Conservation (phyloP, 345 rosid genomes). For the Physaria fendleri region DNA sequence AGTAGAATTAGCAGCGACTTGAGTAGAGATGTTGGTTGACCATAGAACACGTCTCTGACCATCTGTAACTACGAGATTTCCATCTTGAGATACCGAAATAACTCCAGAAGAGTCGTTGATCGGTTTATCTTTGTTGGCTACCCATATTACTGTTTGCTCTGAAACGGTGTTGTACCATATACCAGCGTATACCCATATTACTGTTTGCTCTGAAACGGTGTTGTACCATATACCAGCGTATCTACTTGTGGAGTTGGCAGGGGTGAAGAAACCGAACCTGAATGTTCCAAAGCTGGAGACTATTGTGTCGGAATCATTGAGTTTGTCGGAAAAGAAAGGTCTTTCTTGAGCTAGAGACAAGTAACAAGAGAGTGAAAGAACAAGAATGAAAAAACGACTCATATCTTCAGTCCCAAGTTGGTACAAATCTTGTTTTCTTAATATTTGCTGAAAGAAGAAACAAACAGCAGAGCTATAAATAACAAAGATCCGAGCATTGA, state of each 20-base stretch:
- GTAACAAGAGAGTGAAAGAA: slow-evolving; percentile 1
- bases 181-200: slow-evolving; percentile 51
- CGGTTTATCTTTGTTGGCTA: slow-evolving; percentile 47
- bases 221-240: slow-evolving; percentile 55
- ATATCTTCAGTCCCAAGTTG: slow-evolving; percentile 1
- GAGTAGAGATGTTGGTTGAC: slow-evolving; percentile 41
- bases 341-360: slow-evolving; percentile 16
- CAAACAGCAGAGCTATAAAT: not conserved
- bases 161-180: slow-evolving; percentile 39
- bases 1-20: slow-evolving; percentile 4
- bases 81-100: slow-evolving; percentile 34
- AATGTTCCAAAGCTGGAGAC: slow-evolving; percentile 31
- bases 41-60: slow-evolving; percentile 36
- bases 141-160: slow-evolving; percentile 37
- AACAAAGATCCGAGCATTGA: not conserved
- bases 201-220: slow-evolving; percentile 7
- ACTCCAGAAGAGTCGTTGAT: slow-evolving; percentile 39
- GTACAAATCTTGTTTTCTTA: not conserved
- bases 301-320: slow-evolving; percentile 18
- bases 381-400: not conserved
- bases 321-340: slow-evolving; percentile 7
- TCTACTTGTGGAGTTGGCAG: slow-evolving; percentile 31
- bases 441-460: not conserved
- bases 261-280: slow-evolving; percentile 52
- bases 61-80: slow-evolving; percentile 41